These are phyloP conservation scores for Calonectria pteridis DNA, from an alignment of 2,329 filamentous ascomycete species.

Conservation along the genomic window DNA sequence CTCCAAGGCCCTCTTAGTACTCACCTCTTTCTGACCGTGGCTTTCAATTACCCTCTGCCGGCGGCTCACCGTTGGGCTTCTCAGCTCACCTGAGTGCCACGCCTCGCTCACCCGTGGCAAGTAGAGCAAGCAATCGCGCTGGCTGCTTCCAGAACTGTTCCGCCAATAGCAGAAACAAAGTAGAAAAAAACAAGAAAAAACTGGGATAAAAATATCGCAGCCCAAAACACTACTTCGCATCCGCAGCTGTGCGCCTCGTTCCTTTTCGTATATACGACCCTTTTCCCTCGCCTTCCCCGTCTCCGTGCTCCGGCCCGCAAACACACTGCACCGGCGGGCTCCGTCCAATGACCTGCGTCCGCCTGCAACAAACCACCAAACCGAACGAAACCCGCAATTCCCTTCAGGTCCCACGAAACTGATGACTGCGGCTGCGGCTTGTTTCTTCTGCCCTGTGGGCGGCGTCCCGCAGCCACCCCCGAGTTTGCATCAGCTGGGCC, in stretches of 20 bases:
- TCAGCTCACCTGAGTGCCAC: neutral
- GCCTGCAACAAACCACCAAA: neutral
- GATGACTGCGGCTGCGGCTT: slow-evolving; percentile 1
- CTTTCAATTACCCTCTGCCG: neutral
- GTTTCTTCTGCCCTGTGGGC: slow-evolving; percentile 10
- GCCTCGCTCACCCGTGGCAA: neutral
- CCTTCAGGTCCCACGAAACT: slow-evolving; percentile 12
- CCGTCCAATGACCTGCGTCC: slow-evolving; percentile 19
- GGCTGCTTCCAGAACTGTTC: neutral
- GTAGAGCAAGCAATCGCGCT: neutral
- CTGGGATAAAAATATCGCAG: neutral
- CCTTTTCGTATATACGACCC: slow-evolving; percentile 20
- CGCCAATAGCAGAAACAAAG: neutral
- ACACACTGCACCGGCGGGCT: slow-evolving; percentile 14
- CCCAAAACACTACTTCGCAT: neutral
- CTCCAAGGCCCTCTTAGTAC: neutral
- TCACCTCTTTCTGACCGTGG: slow-evolving; percentile 23
- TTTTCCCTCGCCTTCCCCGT: slow-evolving; percentile 7
- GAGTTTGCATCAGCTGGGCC: neutral
- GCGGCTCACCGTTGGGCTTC: neutral
- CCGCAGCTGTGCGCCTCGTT: neutral
- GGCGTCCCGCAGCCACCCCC: slow-evolving; percentile 12
- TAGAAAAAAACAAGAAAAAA: neutral
- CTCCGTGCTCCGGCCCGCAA: slow-evolving; percentile 22
- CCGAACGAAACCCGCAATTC: slow-evolving; percentile 8